Evolutionary conservation across 2,329 filamentous ascomycete species (phyloP), one percentile per base, ranked within the genome.

Genomic region (Microascus cirrosus): DNA sequence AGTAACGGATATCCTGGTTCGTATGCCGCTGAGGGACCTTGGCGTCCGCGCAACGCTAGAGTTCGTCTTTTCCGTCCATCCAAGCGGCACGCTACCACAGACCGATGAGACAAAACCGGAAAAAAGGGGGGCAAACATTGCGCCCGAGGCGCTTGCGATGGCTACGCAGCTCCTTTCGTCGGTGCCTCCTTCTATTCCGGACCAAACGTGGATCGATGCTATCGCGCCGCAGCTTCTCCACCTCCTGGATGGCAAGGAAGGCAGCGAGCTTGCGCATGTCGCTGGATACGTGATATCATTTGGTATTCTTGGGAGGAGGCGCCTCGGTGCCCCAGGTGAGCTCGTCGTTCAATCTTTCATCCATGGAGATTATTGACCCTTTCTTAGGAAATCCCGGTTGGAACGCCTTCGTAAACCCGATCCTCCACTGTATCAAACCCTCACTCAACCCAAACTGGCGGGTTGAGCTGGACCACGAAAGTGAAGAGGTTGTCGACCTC

Each of bases 1-100:
- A 50, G 66, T 89, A 1, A 74, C 85, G 63, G 75, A 75, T 59
- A 74, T 79, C 13, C 74, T 90, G 52, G 82, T 84, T 1, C 66
- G 75, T 13, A 65, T 89, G 11, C 86, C 86, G 1, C 73, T 88
- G 28, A 76, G 85, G 3, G 70, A 73, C 2, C 77, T 82, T 60
- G 86, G 86, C 20, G 83, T 90, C 15, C 78, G 86, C 36, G 79
- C 82, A 28, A 86, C 83, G 0, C 74, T 89, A 60, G 86, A 89
- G 65, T 89, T 89, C 65, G 76, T 90, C 39, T 86, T 88, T 59
- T 79, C 85, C 1, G 82, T 87, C 7, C 85, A 88, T 60, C 81
- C 85, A 0, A 77, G 79, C 60, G 75, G 73, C 62, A 70, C 71
- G 1, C n/a, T 53, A 8, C 50, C 55, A 20, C 32, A 51, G 22